Conservation (phyloP, 352 stramenopile genomes). For the Phytophthora hybrid region DNA sequence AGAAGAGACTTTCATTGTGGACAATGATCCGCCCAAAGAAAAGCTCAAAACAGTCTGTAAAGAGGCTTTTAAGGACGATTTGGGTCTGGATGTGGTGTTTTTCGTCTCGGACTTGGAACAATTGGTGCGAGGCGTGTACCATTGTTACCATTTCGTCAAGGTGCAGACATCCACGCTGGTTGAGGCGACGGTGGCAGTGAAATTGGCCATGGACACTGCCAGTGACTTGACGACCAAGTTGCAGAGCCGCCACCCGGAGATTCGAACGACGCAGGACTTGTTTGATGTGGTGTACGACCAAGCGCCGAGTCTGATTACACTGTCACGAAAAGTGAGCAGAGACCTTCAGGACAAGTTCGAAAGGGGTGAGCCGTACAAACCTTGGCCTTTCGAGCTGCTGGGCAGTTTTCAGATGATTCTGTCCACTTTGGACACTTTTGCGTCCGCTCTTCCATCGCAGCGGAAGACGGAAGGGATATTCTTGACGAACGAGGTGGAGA, state of each 20-base stretch:
- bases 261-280: background rate
- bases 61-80: slow-evolving; percentile 1
- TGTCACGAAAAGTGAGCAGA: background rate
- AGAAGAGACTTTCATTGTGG: background rate
- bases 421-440: background rate
- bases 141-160: background rate
- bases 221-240: background rate
- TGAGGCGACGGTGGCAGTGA: slow-evolving; percentile 1
- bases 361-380: background rate
- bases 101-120: background rate
- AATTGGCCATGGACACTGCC: background rate
- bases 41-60: background rate
- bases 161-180: background rate
- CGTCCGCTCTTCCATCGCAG: background rate
- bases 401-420: slow-evolving; percentile 2
- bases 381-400: slow-evolving; percentile 1
- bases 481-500: background rate
- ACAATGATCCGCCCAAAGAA: background rate
- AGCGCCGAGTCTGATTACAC: background rate
- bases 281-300: background rate
- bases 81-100: slow-evolving; percentile 1
- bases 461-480: background rate
- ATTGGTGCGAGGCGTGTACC: background rate
- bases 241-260: background rate
- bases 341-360: slow-evolving; percentile 1